Conservation (phyloP, 495 filamentous ascomycete genomes). For the Symbiotaphrina buchneri region DNA sequence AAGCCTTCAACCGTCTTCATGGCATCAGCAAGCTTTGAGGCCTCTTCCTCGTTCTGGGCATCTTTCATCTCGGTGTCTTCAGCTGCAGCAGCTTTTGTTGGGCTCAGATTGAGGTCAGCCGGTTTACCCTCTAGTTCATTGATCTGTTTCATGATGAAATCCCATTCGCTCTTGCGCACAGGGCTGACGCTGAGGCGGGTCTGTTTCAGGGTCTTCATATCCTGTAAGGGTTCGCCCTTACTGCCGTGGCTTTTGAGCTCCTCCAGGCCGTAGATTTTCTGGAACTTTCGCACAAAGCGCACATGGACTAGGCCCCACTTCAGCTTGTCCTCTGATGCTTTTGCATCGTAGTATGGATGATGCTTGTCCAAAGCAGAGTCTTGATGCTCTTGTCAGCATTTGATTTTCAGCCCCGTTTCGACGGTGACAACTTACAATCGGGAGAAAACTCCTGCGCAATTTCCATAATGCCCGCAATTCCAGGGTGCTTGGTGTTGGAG, state of each 20-base stretch:
- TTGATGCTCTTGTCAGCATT: not conserved
- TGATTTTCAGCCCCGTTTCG: not conserved
- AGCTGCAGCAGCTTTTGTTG: no score
- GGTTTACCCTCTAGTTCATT: no score
- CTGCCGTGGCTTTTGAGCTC: slow-evolving; percentile 43
- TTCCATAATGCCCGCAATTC: slow-evolving; percentile 84
- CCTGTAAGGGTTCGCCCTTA: slow-evolving; percentile 39
- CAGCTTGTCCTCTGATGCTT: slow-evolving; percentile 45
- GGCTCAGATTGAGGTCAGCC: no score
- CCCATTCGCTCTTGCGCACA: slow-evolving; percentile 54
- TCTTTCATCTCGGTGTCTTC: no score
- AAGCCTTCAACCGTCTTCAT: no score
- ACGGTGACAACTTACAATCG: slow-evolving; percentile 33
- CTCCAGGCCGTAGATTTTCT: slow-evolving; percentile 42
- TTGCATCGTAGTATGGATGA: slow-evolving; percentile 67
- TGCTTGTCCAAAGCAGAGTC: slow-evolving; percentile 7
- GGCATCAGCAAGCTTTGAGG: no score
- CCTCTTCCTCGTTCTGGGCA: no score
- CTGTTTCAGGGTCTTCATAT: slow-evolving; percentile 67
- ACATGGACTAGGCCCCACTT: slow-evolving; percentile 86
- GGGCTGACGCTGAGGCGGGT: slow-evolving; percentile 64
- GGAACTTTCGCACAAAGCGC: slow-evolving; percentile 59
- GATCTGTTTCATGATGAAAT: slow-evolving; percentile 55
- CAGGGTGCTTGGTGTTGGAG: slow-evolving; percentile 80
- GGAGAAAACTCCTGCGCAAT: slow-evolving; percentile 61